These are phyloP conservation scores for Melastoma candidum DNA, from an alignment of 441 rosid species.

Conservation along the genomic window DNA sequence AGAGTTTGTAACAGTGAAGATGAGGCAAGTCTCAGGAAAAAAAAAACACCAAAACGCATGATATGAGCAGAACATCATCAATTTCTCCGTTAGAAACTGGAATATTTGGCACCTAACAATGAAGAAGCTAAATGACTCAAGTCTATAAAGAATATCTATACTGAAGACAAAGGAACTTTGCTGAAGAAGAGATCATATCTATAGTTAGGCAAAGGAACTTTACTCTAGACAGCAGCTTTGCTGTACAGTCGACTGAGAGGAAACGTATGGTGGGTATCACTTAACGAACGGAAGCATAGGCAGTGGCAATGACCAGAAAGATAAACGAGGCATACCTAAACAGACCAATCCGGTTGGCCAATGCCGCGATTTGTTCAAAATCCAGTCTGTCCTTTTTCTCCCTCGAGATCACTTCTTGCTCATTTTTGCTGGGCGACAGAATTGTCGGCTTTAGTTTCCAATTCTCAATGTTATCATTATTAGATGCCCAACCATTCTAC, in stretches of 20 bases:
- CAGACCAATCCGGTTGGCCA: slow-evolving; percentile 70
- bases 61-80: too few relatives aligned
- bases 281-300: not conserved
- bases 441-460: slow-evolving; percentile 52
- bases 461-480: slow-evolving; percentile 39
- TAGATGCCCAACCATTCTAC: slow-evolving; percentile 32
- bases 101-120: too few relatives aligned
- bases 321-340: slow-evolving; percentile 42
- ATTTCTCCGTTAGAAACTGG: too few relatives aligned
- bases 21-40: too few relatives aligned
- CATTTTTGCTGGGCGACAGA: slow-evolving; percentile 42
- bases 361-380: slow-evolving; percentile 62
- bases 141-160: too few relatives aligned
- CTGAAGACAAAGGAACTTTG: too few relatives aligned
- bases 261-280: slow-evolving; percentile 12
- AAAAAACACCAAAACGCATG: too few relatives aligned
- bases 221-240: slow-evolving; percentile 76
- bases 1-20: too few relatives aligned
- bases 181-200: slow-evolving; percentile 45
- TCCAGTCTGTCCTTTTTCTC: slow-evolving; percentile 77
- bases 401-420: slow-evolving; percentile 71
- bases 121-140: too few relatives aligned
- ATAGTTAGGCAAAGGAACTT: slow-evolving; percentile 83
- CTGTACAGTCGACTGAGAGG: slow-evolving; percentile 65
- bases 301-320: not conserved